phyloP scores from a whole-genome alignment of 148 eudicot species.

The Gaultheria prostrata region DNA sequence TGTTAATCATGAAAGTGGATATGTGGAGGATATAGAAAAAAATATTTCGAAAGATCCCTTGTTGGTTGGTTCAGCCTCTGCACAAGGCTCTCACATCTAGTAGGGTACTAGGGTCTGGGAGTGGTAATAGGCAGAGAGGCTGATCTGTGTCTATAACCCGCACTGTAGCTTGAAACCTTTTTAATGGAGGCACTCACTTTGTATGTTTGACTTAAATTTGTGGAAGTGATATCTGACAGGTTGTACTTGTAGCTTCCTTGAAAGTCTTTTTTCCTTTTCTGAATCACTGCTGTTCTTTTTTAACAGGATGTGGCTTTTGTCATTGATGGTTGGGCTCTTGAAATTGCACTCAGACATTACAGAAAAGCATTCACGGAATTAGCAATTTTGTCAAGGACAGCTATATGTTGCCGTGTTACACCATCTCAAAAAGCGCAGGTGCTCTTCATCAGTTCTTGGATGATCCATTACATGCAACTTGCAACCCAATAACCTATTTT shows the following conservation, averaged over 20 bases:
- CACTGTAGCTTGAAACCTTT: background rate
- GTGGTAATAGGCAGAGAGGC: conserved; percentile 3
- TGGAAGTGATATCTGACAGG: background rate
- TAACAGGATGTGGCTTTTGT: conserved; percentile 96
- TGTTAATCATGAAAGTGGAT: background rate
- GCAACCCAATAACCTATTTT: background rate
- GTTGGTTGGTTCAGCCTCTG: background rate
- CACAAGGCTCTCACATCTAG: background rate
- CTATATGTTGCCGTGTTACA: conserved; percentile 97
- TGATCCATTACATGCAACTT: background rate
- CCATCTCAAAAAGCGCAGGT: conserved; percentile 99
- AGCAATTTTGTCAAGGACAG: conserved; percentile 88
- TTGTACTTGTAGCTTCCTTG: background rate
- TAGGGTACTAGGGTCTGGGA: background rate
- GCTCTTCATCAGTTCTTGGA: conserved; percentile 13
- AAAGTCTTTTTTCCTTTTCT: background rate
- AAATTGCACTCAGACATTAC: conserved; percentile 74
- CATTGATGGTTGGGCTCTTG: conserved; percentile 99
- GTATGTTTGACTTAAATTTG: background rate
- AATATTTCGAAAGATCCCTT: background rate
- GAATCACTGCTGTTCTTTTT: background rate
- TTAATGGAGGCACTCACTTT: conserved; percentile 2
- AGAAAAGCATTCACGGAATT: conserved; percentile 79
- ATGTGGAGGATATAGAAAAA: background rate
- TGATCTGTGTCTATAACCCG: background rate